Evolutionary conservation across 139 green algal genomes (phyloP).

Genomic region (Spirogloea muscicola): DNA sequence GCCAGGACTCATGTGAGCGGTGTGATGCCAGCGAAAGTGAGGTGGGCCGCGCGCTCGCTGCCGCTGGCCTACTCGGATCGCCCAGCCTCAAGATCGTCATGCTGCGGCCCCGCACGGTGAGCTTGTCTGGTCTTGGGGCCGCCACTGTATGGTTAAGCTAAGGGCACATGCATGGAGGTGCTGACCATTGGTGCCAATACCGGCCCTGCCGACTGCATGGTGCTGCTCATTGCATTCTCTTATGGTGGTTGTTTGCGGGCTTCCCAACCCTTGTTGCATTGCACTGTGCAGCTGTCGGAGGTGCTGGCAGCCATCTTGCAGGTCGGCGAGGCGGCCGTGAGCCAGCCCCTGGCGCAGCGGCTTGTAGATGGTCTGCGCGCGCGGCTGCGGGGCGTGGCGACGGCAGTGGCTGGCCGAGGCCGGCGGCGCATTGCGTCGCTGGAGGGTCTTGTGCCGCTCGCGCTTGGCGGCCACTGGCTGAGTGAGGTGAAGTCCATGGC

Average conservation of each 20-base stretch:
- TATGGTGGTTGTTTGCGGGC: no score
- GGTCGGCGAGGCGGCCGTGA: conserved; percentile 66
- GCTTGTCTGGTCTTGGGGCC: no score
- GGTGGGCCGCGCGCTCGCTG: conserved; percentile 34
- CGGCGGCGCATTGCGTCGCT: conserved; percentile 67
- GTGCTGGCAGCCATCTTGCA: conserved; percentile 75
- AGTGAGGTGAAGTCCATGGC: conserved; percentile 65
- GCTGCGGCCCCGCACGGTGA: conserved; percentile 24
- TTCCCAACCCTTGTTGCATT: no score
- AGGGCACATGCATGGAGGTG: neutral
- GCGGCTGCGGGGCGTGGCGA: conserved; percentile 60
- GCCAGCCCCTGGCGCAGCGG: conserved; percentile 52
- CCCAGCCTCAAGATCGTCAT: conserved; percentile 10
- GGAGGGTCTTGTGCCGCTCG: conserved; percentile 52
- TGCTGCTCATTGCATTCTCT: no score
- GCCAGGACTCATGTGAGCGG: conserved; percentile 26
- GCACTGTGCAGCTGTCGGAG: conserved; percentile 57
- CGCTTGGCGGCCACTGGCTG: conserved; percentile 61
- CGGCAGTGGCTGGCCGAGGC: conserved; percentile 42
- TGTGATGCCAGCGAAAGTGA: conserved; percentile 50
- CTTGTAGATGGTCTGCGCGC: conserved; percentile 66
- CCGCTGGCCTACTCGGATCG: conserved; percentile 17
- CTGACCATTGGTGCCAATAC: neutral
- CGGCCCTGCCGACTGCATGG: neutral
- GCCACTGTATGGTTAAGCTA: no score